phyloP scores from a whole-genome alignment of 306 rosid species.

The Vigna hirtella region DNA sequence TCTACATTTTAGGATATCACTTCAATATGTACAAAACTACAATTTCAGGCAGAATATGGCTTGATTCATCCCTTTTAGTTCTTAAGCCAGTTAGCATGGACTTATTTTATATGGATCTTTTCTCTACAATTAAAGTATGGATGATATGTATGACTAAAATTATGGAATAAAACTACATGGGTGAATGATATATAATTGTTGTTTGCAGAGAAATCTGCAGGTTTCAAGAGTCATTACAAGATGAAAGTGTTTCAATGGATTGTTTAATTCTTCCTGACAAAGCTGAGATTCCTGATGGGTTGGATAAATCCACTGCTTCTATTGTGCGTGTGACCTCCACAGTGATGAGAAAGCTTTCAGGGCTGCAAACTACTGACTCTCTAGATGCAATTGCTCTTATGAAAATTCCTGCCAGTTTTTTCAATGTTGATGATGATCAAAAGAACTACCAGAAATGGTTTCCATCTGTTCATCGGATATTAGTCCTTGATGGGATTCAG shows the following conservation, averaged over 20 bases:
- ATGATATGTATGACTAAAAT: conserved; percentile 12
- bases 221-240: conserved; percentile 66
- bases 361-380: conserved; percentile 76
- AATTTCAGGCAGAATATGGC: neutral
- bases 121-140: conserved; percentile 9
- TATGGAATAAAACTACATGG: neutral
- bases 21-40: conserved; percentile 17
- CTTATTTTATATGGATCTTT: neutral
- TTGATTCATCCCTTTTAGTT: conserved; percentile 4
- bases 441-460: conserved; percentile 64
- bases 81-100: neutral
- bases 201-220: conserved; percentile 78
- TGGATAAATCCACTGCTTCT: conserved; percentile 55
- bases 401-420: conserved; percentile 71
- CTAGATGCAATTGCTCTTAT: conserved; percentile 81
- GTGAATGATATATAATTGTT: conserved; percentile 40
- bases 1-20: conserved; percentile 11
- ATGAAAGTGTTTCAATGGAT: conserved; percentile 59
- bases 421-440: conserved; percentile 51
- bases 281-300: conserved; percentile 65
- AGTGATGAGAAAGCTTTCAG: conserved; percentile 83
- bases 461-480: conserved; percentile 64
- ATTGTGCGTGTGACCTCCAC: conserved; percentile 68
- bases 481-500: conserved; percentile 94
- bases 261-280: conserved; percentile 77